Conservation (phyloP, 306 rosid genomes). For the Prunus dulcis region DNA sequence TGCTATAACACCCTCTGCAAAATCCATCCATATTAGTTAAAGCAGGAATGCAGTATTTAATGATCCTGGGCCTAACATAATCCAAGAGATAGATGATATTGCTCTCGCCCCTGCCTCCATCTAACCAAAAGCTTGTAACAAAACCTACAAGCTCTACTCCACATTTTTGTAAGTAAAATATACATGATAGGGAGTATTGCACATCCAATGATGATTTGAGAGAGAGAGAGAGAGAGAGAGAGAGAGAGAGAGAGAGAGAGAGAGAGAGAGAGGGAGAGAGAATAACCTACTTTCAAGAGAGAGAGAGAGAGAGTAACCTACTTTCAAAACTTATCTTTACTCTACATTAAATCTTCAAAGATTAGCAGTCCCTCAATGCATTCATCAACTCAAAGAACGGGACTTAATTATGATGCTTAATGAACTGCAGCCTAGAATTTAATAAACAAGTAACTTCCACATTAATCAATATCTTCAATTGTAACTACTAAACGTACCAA, state of each 20-base stretch:
- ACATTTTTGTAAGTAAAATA: not conserved
- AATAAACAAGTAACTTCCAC: not conserved
- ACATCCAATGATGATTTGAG: too few relatives aligned
- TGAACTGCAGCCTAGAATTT: constrained; percentile 6
- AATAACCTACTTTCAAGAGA: not conserved
- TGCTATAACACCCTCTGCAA: constrained; percentile 90
- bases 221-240: too few relatives aligned
- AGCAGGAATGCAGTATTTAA: constrained; percentile 14
- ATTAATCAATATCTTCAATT: not conserved
- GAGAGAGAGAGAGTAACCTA: not conserved
- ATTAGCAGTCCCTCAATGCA: not conserved
- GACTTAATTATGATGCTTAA: constrained; percentile 6
- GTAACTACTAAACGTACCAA: constrained; percentile 50
- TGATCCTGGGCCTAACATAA: constrained; percentile 2
- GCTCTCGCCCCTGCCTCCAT: constrained; percentile 4
- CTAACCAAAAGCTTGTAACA: not conserved
- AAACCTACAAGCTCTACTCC: not conserved
- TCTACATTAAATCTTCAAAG: not conserved
- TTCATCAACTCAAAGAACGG: not conserved
- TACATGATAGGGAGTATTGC: too few relatives aligned
- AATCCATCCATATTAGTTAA: constrained; percentile 31
- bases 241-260: too few relatives aligned
- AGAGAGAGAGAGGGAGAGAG: too few relatives aligned
- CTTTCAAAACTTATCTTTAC: not conserved
- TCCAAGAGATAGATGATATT: constrained; percentile 4